Conservation (phyloP, 2,329 filamentous ascomycete genomes). For the Coniochaeta ligniaria region DNA sequence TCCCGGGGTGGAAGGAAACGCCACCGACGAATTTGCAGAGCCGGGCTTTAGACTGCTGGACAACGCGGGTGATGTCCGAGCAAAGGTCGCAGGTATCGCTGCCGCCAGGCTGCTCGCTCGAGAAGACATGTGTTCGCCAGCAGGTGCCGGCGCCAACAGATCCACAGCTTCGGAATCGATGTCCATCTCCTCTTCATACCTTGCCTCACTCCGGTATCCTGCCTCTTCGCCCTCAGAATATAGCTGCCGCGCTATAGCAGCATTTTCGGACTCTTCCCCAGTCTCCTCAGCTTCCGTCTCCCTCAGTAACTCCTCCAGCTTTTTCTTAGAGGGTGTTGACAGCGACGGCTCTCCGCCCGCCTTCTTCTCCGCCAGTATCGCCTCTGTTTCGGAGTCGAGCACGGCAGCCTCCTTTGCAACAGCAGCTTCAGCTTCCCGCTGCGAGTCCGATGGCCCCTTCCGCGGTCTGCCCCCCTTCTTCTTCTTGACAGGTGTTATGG, state of each 20-base stretch:
- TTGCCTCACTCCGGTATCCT: neutral
- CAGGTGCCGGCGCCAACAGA: neutral
- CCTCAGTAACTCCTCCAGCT: neutral
- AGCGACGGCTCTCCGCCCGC: neutral
- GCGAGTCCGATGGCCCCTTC: neutral
- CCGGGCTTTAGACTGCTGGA: neutral
- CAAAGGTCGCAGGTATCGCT: neutral
- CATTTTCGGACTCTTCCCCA: neutral
- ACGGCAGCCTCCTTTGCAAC: neutral
- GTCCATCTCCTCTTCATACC: constrained; percentile 6
- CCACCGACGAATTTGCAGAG: neutral
- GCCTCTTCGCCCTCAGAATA: neutral
- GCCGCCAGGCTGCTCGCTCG: constrained; percentile 8
- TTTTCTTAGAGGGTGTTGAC: neutral
- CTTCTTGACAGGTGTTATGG: constrained; percentile 8
- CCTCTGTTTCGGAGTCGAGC: neutral
- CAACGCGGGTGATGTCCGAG: neutral
- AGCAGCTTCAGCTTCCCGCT: constrained; percentile 2
- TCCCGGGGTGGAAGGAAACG: neutral
- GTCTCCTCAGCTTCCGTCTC: neutral
- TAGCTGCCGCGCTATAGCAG: neutral
- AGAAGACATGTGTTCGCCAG: constrained; percentile 2
- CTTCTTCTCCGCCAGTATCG: neutral
- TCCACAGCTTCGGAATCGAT: constrained; percentile 7
- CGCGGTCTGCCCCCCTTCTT: constrained; percentile 3